Percentiles rank a stretch among this genome's conserved stretches.
phyloP scores from a whole-genome alignment of 2,329 filamentous ascomycete genomes.

The Elsinoe batatas region DNA sequence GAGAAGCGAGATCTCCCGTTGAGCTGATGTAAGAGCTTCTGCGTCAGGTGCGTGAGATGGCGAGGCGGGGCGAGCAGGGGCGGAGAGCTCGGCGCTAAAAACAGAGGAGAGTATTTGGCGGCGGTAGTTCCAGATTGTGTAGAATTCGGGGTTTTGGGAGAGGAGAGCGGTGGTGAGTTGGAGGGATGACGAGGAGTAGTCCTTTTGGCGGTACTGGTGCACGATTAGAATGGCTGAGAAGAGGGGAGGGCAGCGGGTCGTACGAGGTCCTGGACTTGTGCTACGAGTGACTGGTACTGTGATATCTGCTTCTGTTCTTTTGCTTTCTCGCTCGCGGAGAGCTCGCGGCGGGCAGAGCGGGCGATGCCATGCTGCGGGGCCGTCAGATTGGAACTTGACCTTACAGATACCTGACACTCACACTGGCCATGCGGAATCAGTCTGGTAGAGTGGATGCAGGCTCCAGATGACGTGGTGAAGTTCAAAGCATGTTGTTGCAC shows the following conservation, averaged over 20 bases:
- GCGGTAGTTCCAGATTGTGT: conserved; percentile 84
- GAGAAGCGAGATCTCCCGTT: conserved; percentile 38
- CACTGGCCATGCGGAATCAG: conserved; percentile 2
- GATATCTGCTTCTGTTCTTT: conserved; percentile 67
- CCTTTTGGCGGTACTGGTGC: conserved; percentile 31
- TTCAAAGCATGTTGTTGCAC: background rate
- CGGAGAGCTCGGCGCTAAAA: conserved; percentile 41
- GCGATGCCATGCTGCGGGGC: conserved; percentile 68
- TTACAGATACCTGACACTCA: background rate
- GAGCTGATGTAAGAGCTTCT: conserved; percentile 21
- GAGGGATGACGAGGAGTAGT: conserved; percentile 48
- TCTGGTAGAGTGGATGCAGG: background rate
- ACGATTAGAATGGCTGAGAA: conserved; percentile 51
- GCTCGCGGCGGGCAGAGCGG: conserved; percentile 47
- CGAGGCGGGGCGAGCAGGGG: conserved; percentile 28
- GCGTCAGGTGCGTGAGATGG: conserved; percentile 3
- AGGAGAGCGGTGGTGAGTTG: conserved; percentile 59
- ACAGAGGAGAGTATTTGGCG: conserved; percentile 59
- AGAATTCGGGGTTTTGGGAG: conserved; percentile 74
- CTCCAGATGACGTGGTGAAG: background rate
- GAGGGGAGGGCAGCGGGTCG: conserved; percentile 21
- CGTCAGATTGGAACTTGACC: background rate
- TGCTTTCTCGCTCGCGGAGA: conserved; percentile 59
- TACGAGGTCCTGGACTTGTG: conserved; percentile 57
- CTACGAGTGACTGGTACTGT: conserved; percentile 63